These are phyloP conservation scores for Begonia fuchsioides DNA, from an alignment of 306 rosid genomes.

Conservation along the genomic window DNA sequence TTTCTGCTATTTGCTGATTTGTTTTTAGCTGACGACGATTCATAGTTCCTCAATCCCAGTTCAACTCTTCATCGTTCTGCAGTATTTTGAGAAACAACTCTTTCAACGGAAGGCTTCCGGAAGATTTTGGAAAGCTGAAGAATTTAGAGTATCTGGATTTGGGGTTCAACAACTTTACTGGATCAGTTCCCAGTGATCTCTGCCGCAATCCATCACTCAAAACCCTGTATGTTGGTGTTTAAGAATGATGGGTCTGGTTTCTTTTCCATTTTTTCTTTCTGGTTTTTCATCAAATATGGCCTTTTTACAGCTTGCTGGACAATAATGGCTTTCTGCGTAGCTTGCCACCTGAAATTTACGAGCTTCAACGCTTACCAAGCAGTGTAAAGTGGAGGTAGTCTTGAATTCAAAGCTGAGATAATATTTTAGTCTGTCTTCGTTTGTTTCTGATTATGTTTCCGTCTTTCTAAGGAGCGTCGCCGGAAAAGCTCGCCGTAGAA, in stretches of 20 bases:
- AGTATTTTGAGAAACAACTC: constrained; percentile 83
- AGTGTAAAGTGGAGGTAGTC: constrained; percentile 32
- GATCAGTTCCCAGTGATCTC: constrained; percentile 48
- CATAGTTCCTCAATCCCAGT: neutral
- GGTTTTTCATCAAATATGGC: constrained; percentile 7
- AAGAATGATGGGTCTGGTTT: constrained; percentile 1
- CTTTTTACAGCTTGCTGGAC: constrained; percentile 52
- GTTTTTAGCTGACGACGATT: neutral
- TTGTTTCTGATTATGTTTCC: too few species aligned
- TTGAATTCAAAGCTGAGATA: constrained; percentile 4
- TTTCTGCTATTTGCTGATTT: constrained; percentile 1
- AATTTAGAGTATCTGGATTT: constrained; percentile 84
- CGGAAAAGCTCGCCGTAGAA: neutral
- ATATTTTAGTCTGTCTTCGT: neutral
- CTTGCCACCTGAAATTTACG: constrained; percentile 48
- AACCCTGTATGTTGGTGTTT: constrained; percentile 53
- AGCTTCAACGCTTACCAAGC: constrained; percentile 28
- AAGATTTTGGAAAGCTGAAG: constrained; percentile 40
- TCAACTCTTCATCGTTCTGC: constrained; percentile 1
- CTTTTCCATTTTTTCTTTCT: neutral
- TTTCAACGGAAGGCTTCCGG: constrained; percentile 54
- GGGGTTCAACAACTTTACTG: constrained; percentile 72
- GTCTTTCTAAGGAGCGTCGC: neutral
- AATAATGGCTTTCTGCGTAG: constrained; percentile 51
- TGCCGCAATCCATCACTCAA: constrained; percentile 50